Evolutionary conservation across 2,329 filamentous ascomycete genomes (phyloP), one percentile per base, ranked within the genome.

Genomic region (Colletotrichum tamarilloi): DNA sequence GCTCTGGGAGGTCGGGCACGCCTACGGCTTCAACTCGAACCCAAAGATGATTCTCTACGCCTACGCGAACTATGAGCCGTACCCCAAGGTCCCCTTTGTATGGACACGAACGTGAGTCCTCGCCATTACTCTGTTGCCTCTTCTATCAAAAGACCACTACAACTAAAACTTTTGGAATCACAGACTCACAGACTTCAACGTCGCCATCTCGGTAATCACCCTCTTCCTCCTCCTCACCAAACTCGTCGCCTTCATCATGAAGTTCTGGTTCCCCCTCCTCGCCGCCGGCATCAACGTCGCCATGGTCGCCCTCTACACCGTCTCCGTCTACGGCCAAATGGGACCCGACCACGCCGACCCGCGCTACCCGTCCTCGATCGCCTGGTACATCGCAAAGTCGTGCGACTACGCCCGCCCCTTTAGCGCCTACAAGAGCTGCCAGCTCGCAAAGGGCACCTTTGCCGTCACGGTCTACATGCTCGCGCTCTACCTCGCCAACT

Each of bases 191-290:
- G 87, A 92, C 77, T 94, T 90, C 84, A 95, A 95, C 79, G 90
- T 95, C 76, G 92, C 92, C 79, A 92, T 95, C 76, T 92, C 93
- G 49, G 89, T 96, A 76, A 85, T 95, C 67, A 92, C 91, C 71
- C 92, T 94, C 81, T 96, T 96, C 85, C 87, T 95, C 80, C 88
- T 94, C 74, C 87, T 95, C 57, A 85, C 88, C 81, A 95, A 95
- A 85, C 86, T 89, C 75, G 89, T 93, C 74, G 87, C 89, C 78
- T 92, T 89, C 83, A 90, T 94, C 78, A 90, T 95, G 87, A 90
- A 92, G 80, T 84, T 92, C 78, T 94, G 91, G 87, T 90, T 87
- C 76, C 94, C 94, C 6, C 80, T 94, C 73, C 72, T 95, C 68
- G 90, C 89, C 72, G 80, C 90, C 28, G 74, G 91, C 67, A 82